A percentile compares a stretch with the other conserved stretches of the same genome.
These are phyloP conservation scores for Fusarium cyanostomum DNA, from an alignment of 2,329 filamentous ascomycete species.

Conservation along the genomic window DNA sequence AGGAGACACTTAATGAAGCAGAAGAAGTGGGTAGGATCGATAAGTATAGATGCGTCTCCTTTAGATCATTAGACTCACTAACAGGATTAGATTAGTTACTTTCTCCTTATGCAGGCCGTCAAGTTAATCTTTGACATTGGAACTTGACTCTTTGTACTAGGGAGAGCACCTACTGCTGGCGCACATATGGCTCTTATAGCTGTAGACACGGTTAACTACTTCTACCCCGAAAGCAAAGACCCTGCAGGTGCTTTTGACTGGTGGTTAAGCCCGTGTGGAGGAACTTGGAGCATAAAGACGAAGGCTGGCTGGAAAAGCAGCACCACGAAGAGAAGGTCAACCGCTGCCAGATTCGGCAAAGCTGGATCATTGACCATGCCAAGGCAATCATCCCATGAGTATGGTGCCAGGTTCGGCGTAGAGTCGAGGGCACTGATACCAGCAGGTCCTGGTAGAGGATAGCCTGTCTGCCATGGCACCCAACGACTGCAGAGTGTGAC, in stretches of 20 bases:
- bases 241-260: background rate
- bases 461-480: slow-evolving; percentile 1
- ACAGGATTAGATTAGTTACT: background rate
- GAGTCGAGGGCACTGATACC: no score
- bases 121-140: background rate
- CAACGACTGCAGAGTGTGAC: background rate
- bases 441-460: no score
- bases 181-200: background rate
- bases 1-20: background rate
- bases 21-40: background rate
- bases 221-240: background rate
- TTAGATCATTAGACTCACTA: no score
- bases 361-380: no score
- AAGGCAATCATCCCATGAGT: no score
- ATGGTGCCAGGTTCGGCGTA: no score
- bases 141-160: background rate
- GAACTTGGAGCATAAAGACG: no score
- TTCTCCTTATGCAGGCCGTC: background rate
- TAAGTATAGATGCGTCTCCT: background rate
- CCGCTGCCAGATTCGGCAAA: no score
- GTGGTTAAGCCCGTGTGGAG: background rate
- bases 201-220: background rate
- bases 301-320: no score
- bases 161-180: background rate
- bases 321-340: no score